Conservation (phyloP, 2,329 filamentous ascomycete genomes). For the Cladosporium sp. region DNA sequence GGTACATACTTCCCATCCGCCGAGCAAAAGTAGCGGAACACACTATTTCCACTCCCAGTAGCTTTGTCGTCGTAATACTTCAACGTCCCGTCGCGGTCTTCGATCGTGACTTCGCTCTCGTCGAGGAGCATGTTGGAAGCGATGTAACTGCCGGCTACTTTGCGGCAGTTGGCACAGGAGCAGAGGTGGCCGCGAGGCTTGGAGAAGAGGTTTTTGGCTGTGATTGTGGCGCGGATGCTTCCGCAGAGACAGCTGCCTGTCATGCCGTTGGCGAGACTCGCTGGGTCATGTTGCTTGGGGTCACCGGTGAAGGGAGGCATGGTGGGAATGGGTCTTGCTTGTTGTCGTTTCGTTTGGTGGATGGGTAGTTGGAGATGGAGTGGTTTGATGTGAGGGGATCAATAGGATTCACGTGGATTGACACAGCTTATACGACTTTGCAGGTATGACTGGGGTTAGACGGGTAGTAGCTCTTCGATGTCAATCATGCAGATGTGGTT, state of each 20-base stretch:
- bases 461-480: too few species aligned
- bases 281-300: slow-evolving; percentile 40
- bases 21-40: slow-evolving; percentile 49
- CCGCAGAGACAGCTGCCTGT: slow-evolving; percentile 49
- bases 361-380: background rate
- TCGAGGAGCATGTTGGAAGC: slow-evolving; percentile 45
- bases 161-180: slow-evolving; percentile 55
- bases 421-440: background rate
- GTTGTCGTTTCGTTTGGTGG: background rate
- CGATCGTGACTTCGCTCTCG: slow-evolving; percentile 47
- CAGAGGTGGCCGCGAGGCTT: slow-evolving; percentile 49
- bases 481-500: background rate
- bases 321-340: background rate
- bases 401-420: background rate
- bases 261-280: slow-evolving; percentile 38
- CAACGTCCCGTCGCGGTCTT: slow-evolving; percentile 47
- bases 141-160: slow-evolving; percentile 48
- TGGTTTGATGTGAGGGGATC: background rate
- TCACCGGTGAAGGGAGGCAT: slow-evolving; percentile 41
- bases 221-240: slow-evolving; percentile 50
- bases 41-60: slow-evolving; percentile 49
- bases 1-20: slow-evolving; percentile 44
- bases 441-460: background rate
- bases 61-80: slow-evolving; percentile 47
- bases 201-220: slow-evolving; percentile 50